These are phyloP conservation scores for Pleurostoma richardsiae DNA, from an alignment of 2,329 filamentous ascomycete genomes.

Conservation along the genomic window DNA sequence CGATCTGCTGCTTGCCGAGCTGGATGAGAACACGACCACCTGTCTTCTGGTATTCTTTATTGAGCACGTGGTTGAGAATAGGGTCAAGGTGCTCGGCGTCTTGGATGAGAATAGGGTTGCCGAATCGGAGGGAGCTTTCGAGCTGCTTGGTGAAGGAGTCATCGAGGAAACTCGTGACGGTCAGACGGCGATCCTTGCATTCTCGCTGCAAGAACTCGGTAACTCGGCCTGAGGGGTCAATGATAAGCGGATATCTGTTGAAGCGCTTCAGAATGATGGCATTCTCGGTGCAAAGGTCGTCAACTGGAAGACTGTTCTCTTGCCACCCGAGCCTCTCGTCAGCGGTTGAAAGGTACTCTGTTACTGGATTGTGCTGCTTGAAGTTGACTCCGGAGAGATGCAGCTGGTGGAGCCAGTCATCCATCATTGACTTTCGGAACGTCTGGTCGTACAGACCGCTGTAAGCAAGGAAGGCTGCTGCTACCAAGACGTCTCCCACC, in stretches of 20 bases:
- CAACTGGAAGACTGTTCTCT: conserved; percentile 85
- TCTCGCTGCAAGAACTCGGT: conserved; percentile 95
- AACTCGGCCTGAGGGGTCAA: conserved; percentile 91
- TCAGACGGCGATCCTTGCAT: conserved; percentile 87
- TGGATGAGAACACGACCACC: conserved; percentile 97
- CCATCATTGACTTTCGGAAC: conserved; percentile 95
- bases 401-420: conserved; percentile 94
- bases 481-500: conserved; percentile 90
- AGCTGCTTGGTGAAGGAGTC: conserved; percentile 97
- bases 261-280: conserved; percentile 96
- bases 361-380: conserved; percentile 91
- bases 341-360: conserved; percentile 93
- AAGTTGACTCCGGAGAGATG: conserved; percentile 87
- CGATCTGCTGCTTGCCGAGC: conserved; percentile 96
- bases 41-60: conserved; percentile 99
- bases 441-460: conserved; percentile 96
- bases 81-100: conserved; percentile 97
- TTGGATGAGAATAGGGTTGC: conserved; percentile 97
- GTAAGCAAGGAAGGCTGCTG: conserved; percentile 96
- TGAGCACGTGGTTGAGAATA: conserved; percentile 95
- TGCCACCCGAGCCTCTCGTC: conserved; percentile 96
- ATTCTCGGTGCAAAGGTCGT: conserved; percentile 97
- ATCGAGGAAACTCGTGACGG: conserved; percentile 95
- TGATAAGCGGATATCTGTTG: conserved; percentile 97
- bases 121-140: conserved; percentile 93